Percentiles rank a stretch among this genome's conserved stretches.
phyloP scores from a whole-genome alignment of 805 yeast species.

The Lipomyces lipofer region DNA sequence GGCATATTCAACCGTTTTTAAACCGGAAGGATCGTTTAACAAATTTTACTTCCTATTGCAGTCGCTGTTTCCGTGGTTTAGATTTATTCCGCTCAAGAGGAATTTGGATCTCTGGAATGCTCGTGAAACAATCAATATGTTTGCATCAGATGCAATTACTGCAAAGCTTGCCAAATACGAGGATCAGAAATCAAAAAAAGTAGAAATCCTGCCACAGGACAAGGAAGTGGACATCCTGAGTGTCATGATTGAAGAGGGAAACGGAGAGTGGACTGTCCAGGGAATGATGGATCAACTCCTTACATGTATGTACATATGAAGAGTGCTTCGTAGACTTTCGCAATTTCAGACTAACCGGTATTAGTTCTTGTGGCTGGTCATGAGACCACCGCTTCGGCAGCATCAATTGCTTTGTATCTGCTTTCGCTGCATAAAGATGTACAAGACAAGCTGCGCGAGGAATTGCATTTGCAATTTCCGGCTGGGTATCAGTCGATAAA shows the following conservation, averaged over 20 bases:
- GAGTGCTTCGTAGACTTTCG: too few species aligned
- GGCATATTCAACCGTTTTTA: constrained; percentile 14
- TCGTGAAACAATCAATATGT: constrained; percentile 8
- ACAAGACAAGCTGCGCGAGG: constrained; percentile 22
- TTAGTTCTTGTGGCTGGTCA: constrained; percentile 26
- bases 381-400: constrained; percentile 27
- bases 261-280: constrained; percentile 13
- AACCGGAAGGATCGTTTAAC: constrained; percentile 1
- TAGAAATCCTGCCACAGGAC: not conserved
- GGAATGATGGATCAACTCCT: constrained; percentile 23
- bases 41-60: constrained; percentile 8
- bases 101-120: constrained; percentile 6
- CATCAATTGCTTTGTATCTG: constrained; percentile 8
- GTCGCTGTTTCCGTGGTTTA: constrained; percentile 14
- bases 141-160: constrained; percentile 21
- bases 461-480: constrained; percentile 17
- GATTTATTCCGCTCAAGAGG: constrained; percentile 13
- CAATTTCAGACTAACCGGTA: not conserved
- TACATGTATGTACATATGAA: constrained; percentile 14
- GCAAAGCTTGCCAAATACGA: constrained; percentile 8
- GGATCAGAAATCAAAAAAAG: not conserved
- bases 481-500: constrained; percentile 9
- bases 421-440: constrained; percentile 15
- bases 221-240: constrained; percentile 19
- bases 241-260: constrained; percentile 22